Evolutionary conservation across 148 eudicot genomes (phyloP).

Genomic region (Rhododendron vialii): DNA sequence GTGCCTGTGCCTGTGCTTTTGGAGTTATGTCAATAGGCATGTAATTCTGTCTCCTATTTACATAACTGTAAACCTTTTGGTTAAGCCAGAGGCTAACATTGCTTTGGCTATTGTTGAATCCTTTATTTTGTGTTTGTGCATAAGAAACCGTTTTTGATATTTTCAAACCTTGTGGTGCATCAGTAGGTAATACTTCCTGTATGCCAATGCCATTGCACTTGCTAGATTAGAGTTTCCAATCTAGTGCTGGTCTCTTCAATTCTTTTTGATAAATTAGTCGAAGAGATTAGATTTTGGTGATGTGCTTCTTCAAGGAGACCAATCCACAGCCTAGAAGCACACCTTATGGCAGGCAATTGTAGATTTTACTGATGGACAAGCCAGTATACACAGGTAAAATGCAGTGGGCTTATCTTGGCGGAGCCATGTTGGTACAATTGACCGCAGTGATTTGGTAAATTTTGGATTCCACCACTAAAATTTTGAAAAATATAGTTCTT

Average conservation of each 20-base stretch:
- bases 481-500: not conserved
- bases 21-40: not conserved
- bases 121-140: not conserved
- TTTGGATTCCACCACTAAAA: not conserved
- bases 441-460: not conserved
- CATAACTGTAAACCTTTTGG: not conserved
- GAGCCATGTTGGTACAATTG: not conserved
- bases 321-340: too few species aligned
- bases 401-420: not conserved
- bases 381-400: slow-evolving; percentile 48
- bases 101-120: not conserved
- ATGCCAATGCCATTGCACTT: not conserved
- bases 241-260: not conserved
- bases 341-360: too few species aligned
- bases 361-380: slow-evolving; percentile 10
- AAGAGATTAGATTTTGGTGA: not conserved
- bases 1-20: not conserved
- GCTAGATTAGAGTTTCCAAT: not conserved
- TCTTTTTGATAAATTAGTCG: not conserved
- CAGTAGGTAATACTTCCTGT: not conserved
- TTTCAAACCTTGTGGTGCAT: not conserved
- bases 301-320: not conserved
- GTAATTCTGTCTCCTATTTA: too few species aligned
- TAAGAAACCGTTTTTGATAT: not conserved
- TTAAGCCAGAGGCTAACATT: not conserved